Evolutionary conservation across 1,284 basidiomycete genomes (phyloP).

Genomic region (Anthracocystis setariae): DNA sequence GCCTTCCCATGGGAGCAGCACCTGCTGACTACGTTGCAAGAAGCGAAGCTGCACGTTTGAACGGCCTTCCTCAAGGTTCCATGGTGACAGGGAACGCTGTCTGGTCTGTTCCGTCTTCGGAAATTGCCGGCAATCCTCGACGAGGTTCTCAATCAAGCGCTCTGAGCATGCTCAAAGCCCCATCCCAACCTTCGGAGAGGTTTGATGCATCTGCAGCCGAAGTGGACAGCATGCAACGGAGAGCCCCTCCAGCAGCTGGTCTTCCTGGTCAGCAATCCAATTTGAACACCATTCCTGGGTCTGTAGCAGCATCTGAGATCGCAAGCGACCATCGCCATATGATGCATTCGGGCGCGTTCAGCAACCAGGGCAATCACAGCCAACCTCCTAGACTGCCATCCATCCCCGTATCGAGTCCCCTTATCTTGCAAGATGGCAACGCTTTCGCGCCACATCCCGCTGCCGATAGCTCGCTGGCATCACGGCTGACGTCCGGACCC

Average conservation of each 20-base stretch:
- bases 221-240: constrained; percentile 7
- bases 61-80: constrained; percentile 7
- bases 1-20: constrained; percentile 25
- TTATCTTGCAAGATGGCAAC: constrained; percentile 18
- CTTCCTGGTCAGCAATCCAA: constrained; percentile 16
- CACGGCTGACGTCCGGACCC: constrained; percentile 13
- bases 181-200: constrained; percentile 1
- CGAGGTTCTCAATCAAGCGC: constrained; percentile 20
- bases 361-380: constrained; percentile 8
- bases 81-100: background rate
- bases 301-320: constrained; percentile 21
- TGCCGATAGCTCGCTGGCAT: background rate
- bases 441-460: constrained; percentile 9
- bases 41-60: constrained; percentile 24
- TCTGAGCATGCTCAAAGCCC: constrained; percentile 15
- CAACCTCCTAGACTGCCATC: constrained; percentile 28
- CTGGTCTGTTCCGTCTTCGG: constrained; percentile 16
- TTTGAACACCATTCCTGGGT: constrained; percentile 34
- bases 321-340: constrained; percentile 24
- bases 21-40: constrained; percentile 20
- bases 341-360: constrained; percentile 14
- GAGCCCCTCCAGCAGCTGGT: constrained; percentile 21
- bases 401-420: constrained; percentile 27
- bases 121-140: constrained; percentile 14
- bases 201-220: constrained; percentile 9